Base-by-base conservation (phyloP, 768 basidiomycete species). In the Trametes coccinea region DNA sequence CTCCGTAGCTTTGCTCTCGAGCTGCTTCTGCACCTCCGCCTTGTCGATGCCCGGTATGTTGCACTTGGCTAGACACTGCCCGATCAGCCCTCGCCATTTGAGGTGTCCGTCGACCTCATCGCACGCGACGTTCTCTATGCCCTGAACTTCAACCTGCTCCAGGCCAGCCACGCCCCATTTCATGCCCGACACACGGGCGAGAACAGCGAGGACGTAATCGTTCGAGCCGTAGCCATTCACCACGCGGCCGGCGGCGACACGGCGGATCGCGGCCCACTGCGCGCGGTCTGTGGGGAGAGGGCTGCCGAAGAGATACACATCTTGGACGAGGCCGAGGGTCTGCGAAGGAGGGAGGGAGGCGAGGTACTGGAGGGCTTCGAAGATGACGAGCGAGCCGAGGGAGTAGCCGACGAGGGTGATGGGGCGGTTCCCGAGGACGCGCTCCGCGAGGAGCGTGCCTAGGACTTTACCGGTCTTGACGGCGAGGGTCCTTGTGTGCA, bases 401-500 rank as follows among this genome's bases (percentile, higher is more conserved):
- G 83, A 85, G 67, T 84, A 85, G 8, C 84, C 84, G n/a, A 76
- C 75, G 50, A 86, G 74, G 1, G 80, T 82, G 53, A 84, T 72
- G 11, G 84, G 84, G 10, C 84, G 78, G 60, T 75, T 80, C 30
- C 84, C 84, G 59, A 85, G 80, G 10, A 79, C 80, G 40, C 79
- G 78, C 53, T 82, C 74, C 6, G 74, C 73, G 16, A 85, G 74
- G 22, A 84, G 75, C 34, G 79, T 80, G 22, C 80, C 84, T 44
- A 86, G 71, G 16, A 86, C 83, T 11, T 75, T 78, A 13, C 84
- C 84, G 17, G 83, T 76, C 66, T 84, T 84, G 56, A 76, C 63
- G 1, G 82, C 82, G 14, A 80, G 75, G n/a, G 81, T 77, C 61
- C 75, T 78, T 10, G 82, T 76, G 66, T 82, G 82, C 79, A 81